A percentile compares a stretch with the other conserved stretches of the same genome.
Conservation (phyloP, 2,329 filamentous ascomycete species). For the Ophioceras dolichostomum region DNA sequence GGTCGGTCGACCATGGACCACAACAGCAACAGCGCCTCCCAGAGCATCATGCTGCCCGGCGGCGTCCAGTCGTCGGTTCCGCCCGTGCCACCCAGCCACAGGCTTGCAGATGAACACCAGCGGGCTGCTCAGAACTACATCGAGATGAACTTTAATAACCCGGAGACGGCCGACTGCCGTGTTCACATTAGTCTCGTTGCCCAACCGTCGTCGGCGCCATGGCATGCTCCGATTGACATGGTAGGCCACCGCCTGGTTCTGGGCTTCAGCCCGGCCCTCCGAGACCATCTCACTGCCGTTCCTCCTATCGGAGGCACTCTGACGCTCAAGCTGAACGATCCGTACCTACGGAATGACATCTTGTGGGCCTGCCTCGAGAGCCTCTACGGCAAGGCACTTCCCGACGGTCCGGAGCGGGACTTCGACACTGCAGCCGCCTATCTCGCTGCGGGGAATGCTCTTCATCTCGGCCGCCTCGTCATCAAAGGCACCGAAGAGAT, state of each 20-base stretch:
- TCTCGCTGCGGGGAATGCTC: background rate
- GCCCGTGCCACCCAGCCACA: no score
- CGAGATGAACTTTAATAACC: slow-evolving; percentile 5
- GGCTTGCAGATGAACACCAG: no score
- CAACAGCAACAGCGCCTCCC: background rate
- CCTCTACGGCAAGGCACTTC: slow-evolving; percentile 9
- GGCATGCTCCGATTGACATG: slow-evolving; percentile 4
- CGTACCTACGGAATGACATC: slow-evolving; percentile 5
- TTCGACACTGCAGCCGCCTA: background rate
- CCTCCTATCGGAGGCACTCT: background rate
- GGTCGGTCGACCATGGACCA: no score
- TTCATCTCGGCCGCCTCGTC: background rate
- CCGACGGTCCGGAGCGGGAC: slow-evolving; percentile 1
- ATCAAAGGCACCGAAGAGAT: slow-evolving; percentile 5
- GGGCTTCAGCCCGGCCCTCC: slow-evolving; percentile 8
- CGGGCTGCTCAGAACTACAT: slow-evolving; percentile 1
- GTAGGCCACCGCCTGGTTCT: slow-evolving; percentile 9
- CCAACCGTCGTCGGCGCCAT: background rate
- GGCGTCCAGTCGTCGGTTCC: no score
- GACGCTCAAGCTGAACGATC: slow-evolving; percentile 3
- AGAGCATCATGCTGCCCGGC: background rate
- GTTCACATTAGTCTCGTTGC: slow-evolving; percentile 6
- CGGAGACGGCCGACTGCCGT: slow-evolving; percentile 8
- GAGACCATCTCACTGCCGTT: slow-evolving; percentile 1
- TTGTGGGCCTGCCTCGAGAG: slow-evolving; percentile 7